Evolutionary conservation across 192 early-diverging fungal genomes (phyloP).

Genomic region (Umbelopsis isabellina): DNA sequence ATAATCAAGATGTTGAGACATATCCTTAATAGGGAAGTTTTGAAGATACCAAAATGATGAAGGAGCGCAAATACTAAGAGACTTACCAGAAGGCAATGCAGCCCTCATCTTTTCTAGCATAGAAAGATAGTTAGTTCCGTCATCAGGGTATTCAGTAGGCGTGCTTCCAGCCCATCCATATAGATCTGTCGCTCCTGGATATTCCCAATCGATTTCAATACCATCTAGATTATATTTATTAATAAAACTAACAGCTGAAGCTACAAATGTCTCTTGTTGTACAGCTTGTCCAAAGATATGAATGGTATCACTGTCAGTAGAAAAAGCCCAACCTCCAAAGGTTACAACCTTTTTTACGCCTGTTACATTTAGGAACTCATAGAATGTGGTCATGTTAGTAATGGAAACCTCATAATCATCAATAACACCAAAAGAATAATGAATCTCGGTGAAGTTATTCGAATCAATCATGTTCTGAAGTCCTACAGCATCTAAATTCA

Average conservation of each 20-base stretch:
- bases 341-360: conserved; percentile 27
- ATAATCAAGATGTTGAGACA: conserved; percentile 25
- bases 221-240: conserved; percentile 29
- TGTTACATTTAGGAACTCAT: conserved; percentile 23
- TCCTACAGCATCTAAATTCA: conserved; percentile 15
- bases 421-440: conserved; percentile 33
- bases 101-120: conserved; percentile 24
- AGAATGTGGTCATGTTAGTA: conserved; percentile 15
- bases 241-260: conserved; percentile 7
- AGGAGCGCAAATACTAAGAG: conserved; percentile 34
- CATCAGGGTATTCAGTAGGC: conserved; percentile 17
- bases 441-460: conserved; percentile 26
- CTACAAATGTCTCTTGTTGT: conserved; percentile 21
- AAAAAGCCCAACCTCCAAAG: conserved; percentile 39
- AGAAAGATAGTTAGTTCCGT: conserved; percentile 31
- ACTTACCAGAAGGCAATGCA: conserved; percentile 24
- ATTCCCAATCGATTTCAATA: conserved; percentile 41
- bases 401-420: conserved; percentile 15
- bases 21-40: conserved; percentile 29
- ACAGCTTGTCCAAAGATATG: conserved; percentile 7
- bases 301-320: conserved; percentile 25
- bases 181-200: conserved; percentile 31
- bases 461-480: conserved; percentile 12
- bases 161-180: conserved; percentile 23
- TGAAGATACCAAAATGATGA: conserved; percentile 42